Conservation (phyloP, 495 filamentous ascomycete species). For the Umbilicaria muhlenbergii region DNA sequence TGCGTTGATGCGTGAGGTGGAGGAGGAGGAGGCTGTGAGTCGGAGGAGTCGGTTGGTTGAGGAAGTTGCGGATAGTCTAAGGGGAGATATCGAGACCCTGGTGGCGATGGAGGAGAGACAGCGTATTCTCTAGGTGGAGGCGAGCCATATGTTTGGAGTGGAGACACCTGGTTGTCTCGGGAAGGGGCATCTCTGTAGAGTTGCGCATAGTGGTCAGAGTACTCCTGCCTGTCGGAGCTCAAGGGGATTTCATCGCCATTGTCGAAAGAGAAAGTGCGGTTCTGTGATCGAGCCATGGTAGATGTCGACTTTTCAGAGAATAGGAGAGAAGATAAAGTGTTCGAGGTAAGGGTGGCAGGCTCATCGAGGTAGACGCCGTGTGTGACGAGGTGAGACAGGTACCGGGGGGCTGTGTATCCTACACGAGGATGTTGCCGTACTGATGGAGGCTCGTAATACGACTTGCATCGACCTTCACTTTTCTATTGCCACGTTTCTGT, state of each 20-base stretch:
- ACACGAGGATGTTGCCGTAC: no score
- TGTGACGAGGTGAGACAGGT: no score
- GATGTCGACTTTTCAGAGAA: no score
- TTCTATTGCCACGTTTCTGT: no score
- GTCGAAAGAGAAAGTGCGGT: slow-evolving; percentile 14
- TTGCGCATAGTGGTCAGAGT: slow-evolving; percentile 2
- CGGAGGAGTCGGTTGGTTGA: slow-evolving; percentile 6
- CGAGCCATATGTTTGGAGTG: slow-evolving; percentile 11
- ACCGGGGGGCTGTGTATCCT: no score
- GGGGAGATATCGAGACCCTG: slow-evolving; percentile 4
- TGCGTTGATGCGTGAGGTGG: slow-evolving; percentile 7
- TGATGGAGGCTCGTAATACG: no score
- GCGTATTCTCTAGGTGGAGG: slow-evolving; percentile 12
- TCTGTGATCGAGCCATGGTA: slow-evolving; percentile 2
- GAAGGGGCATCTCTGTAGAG: slow-evolving; percentile 4
- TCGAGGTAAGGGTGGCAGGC: no score
- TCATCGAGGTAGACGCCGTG: no score
- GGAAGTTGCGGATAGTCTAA: slow-evolving; percentile 4
- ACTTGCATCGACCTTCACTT: no score
- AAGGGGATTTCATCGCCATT: slow-evolving; percentile 8
- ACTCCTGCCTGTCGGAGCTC: slow-evolving; percentile 3
- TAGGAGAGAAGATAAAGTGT: no score
- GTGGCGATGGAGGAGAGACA: slow-evolving; percentile 10
- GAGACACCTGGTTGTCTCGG: slow-evolving; percentile 14
- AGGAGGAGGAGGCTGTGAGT: slow-evolving; percentile 6